Conservation (phyloP, 176 grass and related monocot species). For the Cenchrus purpureus region DNA sequence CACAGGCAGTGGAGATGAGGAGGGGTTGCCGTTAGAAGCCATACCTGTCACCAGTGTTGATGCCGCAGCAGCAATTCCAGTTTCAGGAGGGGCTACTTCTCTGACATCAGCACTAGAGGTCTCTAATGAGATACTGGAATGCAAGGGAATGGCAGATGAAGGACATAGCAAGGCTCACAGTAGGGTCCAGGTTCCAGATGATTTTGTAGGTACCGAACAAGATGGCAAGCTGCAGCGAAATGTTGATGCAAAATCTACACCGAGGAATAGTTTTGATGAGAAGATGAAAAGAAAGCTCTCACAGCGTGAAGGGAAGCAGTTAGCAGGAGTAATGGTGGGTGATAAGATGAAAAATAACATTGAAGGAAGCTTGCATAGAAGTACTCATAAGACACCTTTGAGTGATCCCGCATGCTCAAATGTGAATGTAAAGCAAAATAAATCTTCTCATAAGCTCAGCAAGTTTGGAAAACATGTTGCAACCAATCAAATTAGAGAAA, state of each 20-base stretch:
- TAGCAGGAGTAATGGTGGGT: background rate
- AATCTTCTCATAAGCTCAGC: slow-evolving; percentile 15
- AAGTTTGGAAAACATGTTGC: slow-evolving; percentile 22
- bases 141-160: slow-evolving; percentile 24
- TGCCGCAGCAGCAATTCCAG: background rate
- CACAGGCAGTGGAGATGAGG: background rate
- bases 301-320: background rate
- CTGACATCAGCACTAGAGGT: background rate
- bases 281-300: slow-evolving; percentile 26
- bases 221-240: background rate
- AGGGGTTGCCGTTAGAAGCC: slow-evolving; percentile 10
- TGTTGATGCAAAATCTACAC: slow-evolving; percentile 15
- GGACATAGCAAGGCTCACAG: slow-evolving; percentile 21
- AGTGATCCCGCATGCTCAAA: background rate
- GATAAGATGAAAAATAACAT: slow-evolving; percentile 24
- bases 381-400: background rate
- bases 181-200: slow-evolving; percentile 28
- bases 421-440: slow-evolving; percentile 14
- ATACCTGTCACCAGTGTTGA: slow-evolving; percentile 9
- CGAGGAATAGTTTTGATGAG: background rate
- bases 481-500: slow-evolving; percentile 6
- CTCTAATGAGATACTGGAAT: slow-evolving; percentile 16
- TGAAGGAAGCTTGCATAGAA: background rate
- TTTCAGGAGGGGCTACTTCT: slow-evolving; percentile 19
- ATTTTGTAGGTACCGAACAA: slow-evolving; percentile 16